phyloP scores from a whole-genome alignment of 2,329 filamentous ascomycete species.

The Pseudocercospora pini-densiflorae region DNA sequence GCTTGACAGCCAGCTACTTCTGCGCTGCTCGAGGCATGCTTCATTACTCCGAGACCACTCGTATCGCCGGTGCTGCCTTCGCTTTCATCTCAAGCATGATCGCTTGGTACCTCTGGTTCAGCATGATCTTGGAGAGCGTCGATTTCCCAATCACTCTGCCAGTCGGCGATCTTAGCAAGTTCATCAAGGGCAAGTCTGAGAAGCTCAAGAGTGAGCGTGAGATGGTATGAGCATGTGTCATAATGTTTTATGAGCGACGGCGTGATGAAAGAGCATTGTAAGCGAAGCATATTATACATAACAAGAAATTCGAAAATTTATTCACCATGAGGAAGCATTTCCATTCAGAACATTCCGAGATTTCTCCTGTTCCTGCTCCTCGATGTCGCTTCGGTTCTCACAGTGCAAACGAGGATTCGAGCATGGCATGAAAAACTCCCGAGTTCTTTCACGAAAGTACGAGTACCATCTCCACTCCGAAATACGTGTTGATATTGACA shows the following conservation, averaged over 20 bases:
- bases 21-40: constrained; percentile 18
- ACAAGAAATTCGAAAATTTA: not conserved
- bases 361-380: not conserved
- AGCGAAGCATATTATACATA: constrained; percentile 2
- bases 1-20: constrained; percentile 22
- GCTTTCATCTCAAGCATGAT: constrained; percentile 22
- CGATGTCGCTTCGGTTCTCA: not conserved
- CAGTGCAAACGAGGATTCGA: not conserved
- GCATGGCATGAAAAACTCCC: not conserved
- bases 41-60: constrained; percentile 9
- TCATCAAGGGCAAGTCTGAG: constrained; percentile 25
- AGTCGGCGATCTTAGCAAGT: constrained; percentile 27
- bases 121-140: constrained; percentile 26
- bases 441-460: not conserved
- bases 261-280: not conserved
- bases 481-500: not conserved
- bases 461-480: not conserved
- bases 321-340: not conserved
- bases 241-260: not conserved
- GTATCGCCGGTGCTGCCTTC: constrained; percentile 19
- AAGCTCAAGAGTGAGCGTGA: constrained; percentile 20
- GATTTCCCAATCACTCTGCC: constrained; percentile 28
- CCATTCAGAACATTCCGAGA: not conserved
- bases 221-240: constrained; percentile 14
- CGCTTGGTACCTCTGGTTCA: constrained; percentile 27